These are phyloP conservation scores for Penicillium cataractarum DNA, from an alignment of 495 filamentous ascomycete genomes.

Conservation along the genomic window DNA sequence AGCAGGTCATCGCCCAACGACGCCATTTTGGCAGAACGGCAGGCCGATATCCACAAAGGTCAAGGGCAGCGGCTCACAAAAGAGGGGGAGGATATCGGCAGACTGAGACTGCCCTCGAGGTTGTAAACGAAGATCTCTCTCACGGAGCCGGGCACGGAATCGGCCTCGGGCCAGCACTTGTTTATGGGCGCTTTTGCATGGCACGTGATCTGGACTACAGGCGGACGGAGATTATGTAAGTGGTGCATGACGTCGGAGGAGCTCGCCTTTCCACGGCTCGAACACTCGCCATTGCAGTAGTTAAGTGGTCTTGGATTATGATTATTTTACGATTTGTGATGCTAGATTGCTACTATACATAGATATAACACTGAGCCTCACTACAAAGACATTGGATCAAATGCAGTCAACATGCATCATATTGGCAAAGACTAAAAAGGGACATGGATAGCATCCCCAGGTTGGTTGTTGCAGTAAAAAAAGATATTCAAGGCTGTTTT, in stretches of 20 bases:
- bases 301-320: too few species aligned
- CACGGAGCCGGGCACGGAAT: conserved; percentile 15
- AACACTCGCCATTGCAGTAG: background rate
- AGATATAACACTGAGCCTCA: background rate
- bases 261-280: background rate
- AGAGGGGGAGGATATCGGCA: conserved; percentile 13
- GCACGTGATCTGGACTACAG: conserved; percentile 26
- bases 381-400: background rate
- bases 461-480: background rate
- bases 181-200: conserved; percentile 28
- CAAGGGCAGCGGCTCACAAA: conserved; percentile 8
- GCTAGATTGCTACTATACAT: background rate
- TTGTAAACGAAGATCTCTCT: conserved; percentile 23
- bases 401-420: background rate
- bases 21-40: conserved; percentile 51
- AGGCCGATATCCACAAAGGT: conserved; percentile 3
- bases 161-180: conserved; percentile 21
- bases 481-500: background rate
- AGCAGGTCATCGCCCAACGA: conserved; percentile 90
- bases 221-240: conserved; percentile 1
- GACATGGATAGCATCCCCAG: background rate
- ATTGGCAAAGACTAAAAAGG: background rate
- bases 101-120: conserved; percentile 16
- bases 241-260: background rate
- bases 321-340: background rate